A percentile compares a stretch with the other conserved stretches of the same genome.
Evolutionary conservation across 352 stramenopile species (phyloP).

Genomic region (Paralagenidium karlingii): DNA sequence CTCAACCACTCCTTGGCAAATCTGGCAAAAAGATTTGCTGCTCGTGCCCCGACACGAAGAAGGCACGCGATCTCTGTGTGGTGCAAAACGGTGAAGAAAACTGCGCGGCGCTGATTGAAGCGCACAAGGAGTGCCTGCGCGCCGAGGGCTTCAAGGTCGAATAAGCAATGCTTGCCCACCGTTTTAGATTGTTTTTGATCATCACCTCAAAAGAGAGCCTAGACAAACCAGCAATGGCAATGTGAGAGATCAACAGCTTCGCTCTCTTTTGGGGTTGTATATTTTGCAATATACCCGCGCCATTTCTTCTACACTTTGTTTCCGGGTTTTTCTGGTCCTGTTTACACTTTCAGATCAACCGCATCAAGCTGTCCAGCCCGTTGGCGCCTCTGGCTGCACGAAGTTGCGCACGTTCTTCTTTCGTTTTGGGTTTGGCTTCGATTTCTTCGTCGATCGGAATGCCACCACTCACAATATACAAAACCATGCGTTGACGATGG

Average conservation of each 20-base stretch:
- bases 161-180: too few relatives aligned
- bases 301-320: neutral
- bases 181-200: too few relatives aligned
- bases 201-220: neutral
- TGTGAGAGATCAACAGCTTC: neutral
- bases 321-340: neutral
- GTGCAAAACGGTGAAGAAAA: slow-evolving; percentile 84
- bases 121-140: slow-evolving; percentile 94
- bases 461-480: slow-evolving; percentile 48
- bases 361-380: neutral
- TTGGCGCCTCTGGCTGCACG: neutral
- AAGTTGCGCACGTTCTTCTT: neutral
- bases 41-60: slow-evolving; percentile 95
- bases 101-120: slow-evolving; percentile 94
- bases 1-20: slow-evolving; percentile 81
- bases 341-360: neutral
- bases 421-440: neutral
- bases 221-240: neutral
- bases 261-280: neutral
- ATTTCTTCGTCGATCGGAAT: slow-evolving; percentile 58
- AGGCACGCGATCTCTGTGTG: slow-evolving; percentile 87
- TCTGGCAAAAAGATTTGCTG: slow-evolving; percentile 98
- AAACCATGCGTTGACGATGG: slow-evolving; percentile 69
- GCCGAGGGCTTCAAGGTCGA: slow-evolving; percentile 94
- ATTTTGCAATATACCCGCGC: neutral